Base-by-base conservation (phyloP, 495 filamentous ascomycete species). In the Aspergillus diversus region DNA sequence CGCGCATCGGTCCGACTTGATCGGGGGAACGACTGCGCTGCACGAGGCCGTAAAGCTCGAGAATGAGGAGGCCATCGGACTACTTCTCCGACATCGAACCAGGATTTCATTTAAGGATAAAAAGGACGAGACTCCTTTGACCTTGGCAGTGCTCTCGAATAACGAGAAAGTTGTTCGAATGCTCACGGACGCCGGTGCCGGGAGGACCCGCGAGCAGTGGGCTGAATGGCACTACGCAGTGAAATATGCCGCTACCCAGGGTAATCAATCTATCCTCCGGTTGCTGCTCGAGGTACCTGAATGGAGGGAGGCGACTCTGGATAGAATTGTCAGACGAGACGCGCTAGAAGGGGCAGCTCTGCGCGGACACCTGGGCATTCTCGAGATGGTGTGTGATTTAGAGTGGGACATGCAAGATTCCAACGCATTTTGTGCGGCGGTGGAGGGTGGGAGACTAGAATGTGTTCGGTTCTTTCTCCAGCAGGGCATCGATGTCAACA, bases 11-110 rank as follows among this genome's bases (percentile, higher is more conserved):
- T 33, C 15, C 16, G 16, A 9, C 13, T 11, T n/a, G 46, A 47
- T 34, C 16, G 16, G 16, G 12, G 37, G 50, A 11, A 61, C 49
- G 9, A 61, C 59, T 1, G 49, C 59, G 1, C 21, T 61, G 2
- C 59, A 54, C 21, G 21, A 54, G 11, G 59, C 59, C 1, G 31
- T 61, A n/a, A 7, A 7, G 0, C 7, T 7, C 35, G 8, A 52
- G 5, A 53, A 61, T n/a, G 37, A 46, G 7, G 35, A 47, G 21
- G 59, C 49, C 8, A 7, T 54, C 5, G 2, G 32, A 3, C 9
- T 61, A 6, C 35, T 61, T 1, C 49, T 61, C 12, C 11, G 34
- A 0, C 34, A 50, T 11, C 49, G 59, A 4, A 50, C 49, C 5
- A 27, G 39, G 9, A 27, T 54, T 16, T 42, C 42, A 3, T 34